Evolutionary conservation across 169 alveolate species (phyloP).

Genomic region (Plasmodium chabaudi): DNA sequence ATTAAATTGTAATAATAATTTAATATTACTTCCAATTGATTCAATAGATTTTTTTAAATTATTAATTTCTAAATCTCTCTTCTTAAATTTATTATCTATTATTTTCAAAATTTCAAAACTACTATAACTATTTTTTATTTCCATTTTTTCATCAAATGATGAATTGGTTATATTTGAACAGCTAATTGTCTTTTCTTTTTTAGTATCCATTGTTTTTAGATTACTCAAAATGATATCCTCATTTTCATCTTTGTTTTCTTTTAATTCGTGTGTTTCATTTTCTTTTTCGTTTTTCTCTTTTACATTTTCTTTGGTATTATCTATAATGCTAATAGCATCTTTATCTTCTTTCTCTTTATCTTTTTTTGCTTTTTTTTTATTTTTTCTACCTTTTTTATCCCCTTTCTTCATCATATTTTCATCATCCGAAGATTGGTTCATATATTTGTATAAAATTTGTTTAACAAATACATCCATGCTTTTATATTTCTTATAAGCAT

Average conservation of each 20-base stretch:
- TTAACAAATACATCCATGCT: not conserved
- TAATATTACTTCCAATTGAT: slow-evolving; percentile 18
- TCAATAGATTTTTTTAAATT: not conserved
- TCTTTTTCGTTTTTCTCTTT: not conserved
- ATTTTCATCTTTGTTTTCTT: not conserved
- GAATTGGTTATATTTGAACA: not conserved
- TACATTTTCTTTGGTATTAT: not conserved
- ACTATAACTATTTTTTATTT: not conserved
- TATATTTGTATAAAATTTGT: not conserved
- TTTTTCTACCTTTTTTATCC: slow-evolving; percentile 4
- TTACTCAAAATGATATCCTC: not conserved
- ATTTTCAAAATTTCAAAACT: not conserved
- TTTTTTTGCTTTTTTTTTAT: slow-evolving; percentile 16
- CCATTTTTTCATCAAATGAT: not conserved
- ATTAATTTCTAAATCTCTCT: slow-evolving; percentile 30
- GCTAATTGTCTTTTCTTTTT: not conserved
- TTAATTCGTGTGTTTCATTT: not conserved
- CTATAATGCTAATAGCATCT: not conserved
- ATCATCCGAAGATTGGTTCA: not conserved
- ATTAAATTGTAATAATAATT: slow-evolving; percentile 3
- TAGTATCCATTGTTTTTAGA: not conserved
- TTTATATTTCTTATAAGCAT: slow-evolving; percentile 2
- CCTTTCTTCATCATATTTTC: not conserved
- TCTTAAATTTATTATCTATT: slow-evolving; percentile 8
- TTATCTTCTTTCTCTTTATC: not conserved